These are phyloP conservation scores for Terfezia claveryi DNA, from an alignment of 495 filamentous ascomycete genomes.

Conservation along the genomic window DNA sequence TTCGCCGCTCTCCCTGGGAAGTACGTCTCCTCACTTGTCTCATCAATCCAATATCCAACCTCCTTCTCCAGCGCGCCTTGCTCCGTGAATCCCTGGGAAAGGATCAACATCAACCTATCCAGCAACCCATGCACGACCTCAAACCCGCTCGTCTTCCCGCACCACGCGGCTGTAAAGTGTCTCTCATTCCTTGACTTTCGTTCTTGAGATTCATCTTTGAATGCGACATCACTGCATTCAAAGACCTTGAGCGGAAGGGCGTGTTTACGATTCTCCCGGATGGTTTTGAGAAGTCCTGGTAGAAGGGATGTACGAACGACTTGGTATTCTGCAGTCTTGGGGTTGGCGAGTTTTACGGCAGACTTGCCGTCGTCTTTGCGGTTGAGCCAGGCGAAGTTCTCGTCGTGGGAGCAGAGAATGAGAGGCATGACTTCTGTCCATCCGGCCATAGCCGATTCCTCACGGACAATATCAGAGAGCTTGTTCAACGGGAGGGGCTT, in stretches of 20 bases:
- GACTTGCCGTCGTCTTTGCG: slow-evolving; percentile 69
- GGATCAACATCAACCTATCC: slow-evolving; percentile 81
- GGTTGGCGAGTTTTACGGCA: slow-evolving; percentile 77
- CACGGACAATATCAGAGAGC: slow-evolving; percentile 71
- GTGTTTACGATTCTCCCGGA: slow-evolving; percentile 85
- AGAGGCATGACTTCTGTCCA: slow-evolving; percentile 94
- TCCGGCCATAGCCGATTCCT: slow-evolving; percentile 80
- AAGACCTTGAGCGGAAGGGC: slow-evolving; percentile 79
- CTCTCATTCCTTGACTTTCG: slow-evolving; percentile 75
- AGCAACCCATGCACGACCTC: slow-evolving; percentile 88
- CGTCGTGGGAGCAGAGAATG: slow-evolving; percentile 91
- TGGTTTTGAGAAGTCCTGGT: slow-evolving; percentile 81
- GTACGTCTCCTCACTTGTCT: slow-evolving; percentile 70
- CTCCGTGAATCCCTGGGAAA: slow-evolving; percentile 53
- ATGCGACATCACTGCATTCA: slow-evolving; percentile 74
- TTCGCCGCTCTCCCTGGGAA: slow-evolving; percentile 74
- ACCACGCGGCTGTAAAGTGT: slow-evolving; percentile 86
- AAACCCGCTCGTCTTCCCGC: slow-evolving; percentile 87
- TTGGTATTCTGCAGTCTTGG: slow-evolving; percentile 91
- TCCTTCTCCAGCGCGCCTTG: slow-evolving; percentile 28
- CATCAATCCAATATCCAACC: slow-evolving; percentile 80
- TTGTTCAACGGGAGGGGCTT: slow-evolving; percentile 84
- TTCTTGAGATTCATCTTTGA: slow-evolving; percentile 61
- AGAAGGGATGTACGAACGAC: slow-evolving; percentile 77
- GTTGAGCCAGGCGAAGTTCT: slow-evolving; percentile 95